phyloP scores from a whole-genome alignment of 1,139 yeast species.

The Wickerhamomyces sp. region DNA sequence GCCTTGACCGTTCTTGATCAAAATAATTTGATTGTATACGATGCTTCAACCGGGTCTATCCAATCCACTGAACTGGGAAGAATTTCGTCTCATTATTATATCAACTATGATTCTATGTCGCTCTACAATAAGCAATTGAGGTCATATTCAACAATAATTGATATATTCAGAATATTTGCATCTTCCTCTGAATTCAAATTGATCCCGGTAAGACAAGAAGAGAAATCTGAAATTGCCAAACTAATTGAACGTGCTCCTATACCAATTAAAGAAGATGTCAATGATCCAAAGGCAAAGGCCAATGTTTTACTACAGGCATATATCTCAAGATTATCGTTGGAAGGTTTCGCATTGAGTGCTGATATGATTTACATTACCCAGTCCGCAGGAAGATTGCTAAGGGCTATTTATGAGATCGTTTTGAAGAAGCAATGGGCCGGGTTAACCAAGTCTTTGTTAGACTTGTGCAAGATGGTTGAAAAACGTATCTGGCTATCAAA shows the following conservation, averaged over 20 bases:
- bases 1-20: slow-evolving; percentile 58
- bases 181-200: slow-evolving; percentile 80
- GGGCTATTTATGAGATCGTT: slow-evolving; percentile 83
- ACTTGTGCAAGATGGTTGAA: slow-evolving; percentile 76
- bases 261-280: slow-evolving; percentile 70
- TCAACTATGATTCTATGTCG: slow-evolving; percentile 65
- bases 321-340: slow-evolving; percentile 67
- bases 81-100: slow-evolving; percentile 85
- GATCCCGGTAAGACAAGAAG: slow-evolving; percentile 84
- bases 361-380: slow-evolving; percentile 94
- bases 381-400: slow-evolving; percentile 81
- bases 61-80: slow-evolving; percentile 73
- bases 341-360: slow-evolving; percentile 87
- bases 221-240: slow-evolving; percentile 68
- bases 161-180: slow-evolving; percentile 71
- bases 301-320: slow-evolving; percentile 80
- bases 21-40: slow-evolving; percentile 56
- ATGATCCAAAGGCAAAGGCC: slow-evolving; percentile 74
- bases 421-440: slow-evolving; percentile 69
- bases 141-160: slow-evolving; percentile 66
- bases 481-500: slow-evolving; percentile 78
- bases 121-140: slow-evolving; percentile 56
- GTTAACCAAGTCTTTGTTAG: slow-evolving; percentile 52
- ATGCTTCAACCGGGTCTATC: slow-evolving; percentile 41
- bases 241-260: slow-evolving; percentile 75